phyloP scores from a whole-genome alignment of 495 filamentous ascomycete species.

The Diplogelasinospora grovesii region DNA sequence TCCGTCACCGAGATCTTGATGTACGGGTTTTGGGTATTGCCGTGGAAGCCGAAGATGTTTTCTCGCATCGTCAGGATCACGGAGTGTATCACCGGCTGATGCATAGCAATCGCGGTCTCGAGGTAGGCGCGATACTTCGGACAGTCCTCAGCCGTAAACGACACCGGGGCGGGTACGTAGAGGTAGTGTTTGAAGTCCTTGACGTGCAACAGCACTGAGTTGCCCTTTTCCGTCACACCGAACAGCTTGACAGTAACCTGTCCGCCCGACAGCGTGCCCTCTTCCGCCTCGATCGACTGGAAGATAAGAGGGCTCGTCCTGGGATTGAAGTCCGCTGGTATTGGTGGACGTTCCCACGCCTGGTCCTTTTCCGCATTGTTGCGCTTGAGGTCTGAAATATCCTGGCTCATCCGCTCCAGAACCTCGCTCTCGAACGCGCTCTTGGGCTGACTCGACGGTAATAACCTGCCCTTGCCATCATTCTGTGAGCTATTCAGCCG shows the following conservation, averaged over 20 bases:
- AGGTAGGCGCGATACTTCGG: conserved; percentile 68
- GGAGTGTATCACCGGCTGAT: conserved; percentile 52
- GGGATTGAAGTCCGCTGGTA: conserved; percentile 64
- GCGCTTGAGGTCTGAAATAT: conserved; percentile 75
- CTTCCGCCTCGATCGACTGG: conserved; percentile 93
- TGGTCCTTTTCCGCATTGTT: conserved; percentile 90
- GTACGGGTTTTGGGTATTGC: conserved; percentile 85
- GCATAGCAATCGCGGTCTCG: conserved; percentile 61
- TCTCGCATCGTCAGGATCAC: conserved; percentile 75
- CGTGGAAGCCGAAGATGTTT: conserved; percentile 87
- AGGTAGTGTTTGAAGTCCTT: conserved; percentile 95
- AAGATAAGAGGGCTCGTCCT: conserved; percentile 68
- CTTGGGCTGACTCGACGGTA: conserved; percentile 76
- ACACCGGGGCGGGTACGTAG: conserved; percentile 81
- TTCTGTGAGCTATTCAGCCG: conserved; percentile 54
- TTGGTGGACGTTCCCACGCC: conserved; percentile 75
- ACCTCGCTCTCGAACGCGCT: conserved; percentile 91
- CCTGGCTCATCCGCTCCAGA: conserved; percentile 88
- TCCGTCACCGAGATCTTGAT: conserved; percentile 89
- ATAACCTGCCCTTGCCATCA: conserved; percentile 50
- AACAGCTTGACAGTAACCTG: conserved; percentile 79
- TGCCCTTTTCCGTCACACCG: conserved; percentile 90
- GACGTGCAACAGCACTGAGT: conserved; percentile 92
- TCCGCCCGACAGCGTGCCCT: conserved; percentile 68
- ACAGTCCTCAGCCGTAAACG: conserved; percentile 71